Evolutionary conservation across 257 asterid species (phyloP).

Genomic region (Scutellaria barbata): DNA sequence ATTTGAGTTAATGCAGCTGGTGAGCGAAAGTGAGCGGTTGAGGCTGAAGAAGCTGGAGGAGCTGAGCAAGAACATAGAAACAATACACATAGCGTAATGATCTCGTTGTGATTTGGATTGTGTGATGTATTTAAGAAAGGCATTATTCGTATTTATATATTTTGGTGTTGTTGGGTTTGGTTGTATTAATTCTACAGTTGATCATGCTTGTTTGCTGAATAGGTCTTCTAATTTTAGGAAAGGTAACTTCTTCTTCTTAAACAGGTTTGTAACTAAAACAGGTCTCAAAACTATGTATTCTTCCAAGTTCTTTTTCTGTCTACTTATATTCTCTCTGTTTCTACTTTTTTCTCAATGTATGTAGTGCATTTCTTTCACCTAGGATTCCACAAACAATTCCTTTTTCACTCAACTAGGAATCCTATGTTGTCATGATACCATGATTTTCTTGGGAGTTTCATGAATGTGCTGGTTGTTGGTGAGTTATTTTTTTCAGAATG

Average conservation of each 20-base stretch:
- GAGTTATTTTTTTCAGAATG: too few relatives aligned
- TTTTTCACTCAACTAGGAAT: slow-evolving; percentile 39
- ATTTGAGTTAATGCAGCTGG: slow-evolving; percentile 59
- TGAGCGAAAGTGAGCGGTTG: slow-evolving; percentile 82
- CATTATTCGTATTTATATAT: slow-evolving; percentile 51
- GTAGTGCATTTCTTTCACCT: slow-evolving; percentile 22
- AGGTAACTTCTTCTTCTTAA: slow-evolving; percentile 47
- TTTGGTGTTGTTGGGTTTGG: slow-evolving; percentile 59
- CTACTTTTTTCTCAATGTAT: slow-evolving; percentile 14
- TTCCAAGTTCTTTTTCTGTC: slow-evolving; percentile 31
- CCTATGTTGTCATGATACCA: slow-evolving; percentile 29
- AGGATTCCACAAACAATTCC: slow-evolving; percentile 38
- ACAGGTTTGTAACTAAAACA: slow-evolving; percentile 89
- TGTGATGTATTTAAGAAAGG: slow-evolving; percentile 74
- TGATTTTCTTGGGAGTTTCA: neutral
- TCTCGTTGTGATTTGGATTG: slow-evolving; percentile 53
- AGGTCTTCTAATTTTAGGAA: slow-evolving; percentile 66
- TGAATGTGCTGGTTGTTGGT: too few relatives aligned
- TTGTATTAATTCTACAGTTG: slow-evolving; percentile 51
- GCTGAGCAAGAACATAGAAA: slow-evolving; percentile 99
- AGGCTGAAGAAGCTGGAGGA: slow-evolving; percentile 98
- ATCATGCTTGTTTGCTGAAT: slow-evolving; percentile 47
- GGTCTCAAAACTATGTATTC: slow-evolving; percentile 58
- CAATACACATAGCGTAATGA: slow-evolving; percentile 51
- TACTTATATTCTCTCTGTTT: slow-evolving; percentile 21